These are phyloP conservation scores for Globisporangium heterothallicum DNA, from an alignment of 352 stramenopile species.

Conservation along the genomic window DNA sequence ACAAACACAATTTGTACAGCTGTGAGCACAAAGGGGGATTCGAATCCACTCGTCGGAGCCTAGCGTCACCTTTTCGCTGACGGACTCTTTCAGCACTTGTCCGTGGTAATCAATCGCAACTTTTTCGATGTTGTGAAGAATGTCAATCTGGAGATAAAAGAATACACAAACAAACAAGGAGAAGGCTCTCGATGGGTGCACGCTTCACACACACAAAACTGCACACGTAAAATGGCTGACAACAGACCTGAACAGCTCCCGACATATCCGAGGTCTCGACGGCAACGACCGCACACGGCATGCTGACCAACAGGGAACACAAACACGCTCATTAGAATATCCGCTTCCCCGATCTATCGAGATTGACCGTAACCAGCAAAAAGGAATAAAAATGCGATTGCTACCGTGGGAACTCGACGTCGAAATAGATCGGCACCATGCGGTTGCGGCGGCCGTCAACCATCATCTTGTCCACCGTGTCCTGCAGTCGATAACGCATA, in stretches of 20 bases:
- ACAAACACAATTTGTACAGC: neutral
- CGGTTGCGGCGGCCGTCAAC: constrained; percentile 70
- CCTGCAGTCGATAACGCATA: constrained; percentile 20
- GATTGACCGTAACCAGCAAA: too few species aligned
- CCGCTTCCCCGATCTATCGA: too few species aligned
- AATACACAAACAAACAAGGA: too few species aligned
- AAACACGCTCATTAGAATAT: neutral
- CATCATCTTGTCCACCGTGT: constrained; percentile 83
- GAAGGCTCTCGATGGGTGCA: neutral
- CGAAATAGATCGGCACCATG: constrained; percentile 72
- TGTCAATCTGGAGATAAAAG: constrained; percentile 41
- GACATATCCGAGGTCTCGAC: constrained; percentile 71
- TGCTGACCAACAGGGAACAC: constrained; percentile 22
- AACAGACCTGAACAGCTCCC: constrained; percentile 42
- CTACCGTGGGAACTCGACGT: constrained; percentile 72
- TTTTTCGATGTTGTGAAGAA: constrained; percentile 79
- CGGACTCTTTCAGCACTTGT: constrained; percentile 36
- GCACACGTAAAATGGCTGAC: neutral
- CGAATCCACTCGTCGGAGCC: too few species aligned
- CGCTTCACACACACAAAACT: neutral
- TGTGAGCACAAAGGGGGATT: too few species aligned
- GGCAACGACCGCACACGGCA: constrained; percentile 71
- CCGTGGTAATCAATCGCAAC: constrained; percentile 49
- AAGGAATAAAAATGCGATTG: too few species aligned
- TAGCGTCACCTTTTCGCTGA: constrained; percentile 34